A percentile compares a stretch with the other conserved stretches of the same genome.
Conservation (phyloP, 768 basidiomycete genomes). For the Lactarius indigo region DNA sequence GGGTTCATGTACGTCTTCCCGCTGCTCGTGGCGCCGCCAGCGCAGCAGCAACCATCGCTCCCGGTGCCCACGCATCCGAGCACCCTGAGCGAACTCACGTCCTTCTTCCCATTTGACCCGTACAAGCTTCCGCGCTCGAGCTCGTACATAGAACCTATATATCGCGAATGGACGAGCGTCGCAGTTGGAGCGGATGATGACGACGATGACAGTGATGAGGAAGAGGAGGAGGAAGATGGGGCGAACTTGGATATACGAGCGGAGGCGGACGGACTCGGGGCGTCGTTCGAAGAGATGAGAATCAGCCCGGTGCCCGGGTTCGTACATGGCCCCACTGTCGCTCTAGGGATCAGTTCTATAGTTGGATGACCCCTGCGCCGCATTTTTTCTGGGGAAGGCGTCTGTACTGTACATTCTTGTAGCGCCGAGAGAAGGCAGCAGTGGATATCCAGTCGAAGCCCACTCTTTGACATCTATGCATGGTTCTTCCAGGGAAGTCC, state of each 20-base stretch:
- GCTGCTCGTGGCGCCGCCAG: constrained; percentile 68
- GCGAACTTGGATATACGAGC: neutral
- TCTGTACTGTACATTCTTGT: neutral
- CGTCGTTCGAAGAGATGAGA: constrained; percentile 77
- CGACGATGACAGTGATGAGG: constrained; percentile 55
- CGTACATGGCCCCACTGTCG: constrained; percentile 9
- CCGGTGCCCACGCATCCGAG: neutral
- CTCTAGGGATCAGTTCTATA: neutral
- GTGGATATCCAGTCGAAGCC: neutral
- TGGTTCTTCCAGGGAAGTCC: neutral
- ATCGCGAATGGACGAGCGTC: constrained; percentile 87
- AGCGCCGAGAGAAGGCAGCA: neutral
- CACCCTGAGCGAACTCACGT: constrained; percentile 66
- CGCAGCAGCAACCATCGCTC: constrained; percentile 1
- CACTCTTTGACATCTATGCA: neutral
- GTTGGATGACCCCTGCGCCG: constrained; percentile 2
- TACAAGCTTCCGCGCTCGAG: constrained; percentile 83
- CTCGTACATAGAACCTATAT: constrained; percentile 75
- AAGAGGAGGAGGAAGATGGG: constrained; percentile 34
- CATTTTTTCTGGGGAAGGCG: neutral
- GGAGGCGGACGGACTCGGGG: constrained; percentile 55
- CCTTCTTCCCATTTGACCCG: constrained; percentile 98
- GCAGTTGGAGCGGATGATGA: constrained; percentile 67
- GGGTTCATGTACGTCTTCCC: constrained; percentile 93
- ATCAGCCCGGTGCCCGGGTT: constrained; percentile 55